Base-by-base conservation (phyloP, 2,329 filamentous ascomycete genomes). In the Fragosphaeria purpurea region DNA sequence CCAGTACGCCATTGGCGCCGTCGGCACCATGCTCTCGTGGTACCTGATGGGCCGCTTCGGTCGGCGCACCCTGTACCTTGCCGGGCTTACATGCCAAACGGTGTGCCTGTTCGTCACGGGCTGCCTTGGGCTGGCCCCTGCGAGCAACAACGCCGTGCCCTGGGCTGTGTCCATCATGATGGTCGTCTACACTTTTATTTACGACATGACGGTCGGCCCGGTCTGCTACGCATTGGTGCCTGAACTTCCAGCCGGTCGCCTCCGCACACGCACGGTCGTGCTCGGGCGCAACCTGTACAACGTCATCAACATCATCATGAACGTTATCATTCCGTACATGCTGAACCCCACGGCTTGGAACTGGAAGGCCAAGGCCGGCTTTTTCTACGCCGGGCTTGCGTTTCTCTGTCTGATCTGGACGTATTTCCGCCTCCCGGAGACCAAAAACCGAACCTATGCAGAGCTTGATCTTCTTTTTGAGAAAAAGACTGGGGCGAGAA, bases 171-270 rank as follows among this genome's bases (percentile, higher is more conserved):
- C 66, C 0, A 52, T 65, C 1, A 62, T 73, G 7, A 67, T 65
- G 41, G 44, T 74, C n/a, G 63, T 72, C 33, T 75, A 70, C 68
- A 61, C 70, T 5, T 34, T 51, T 11, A 30, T 32, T 40, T 53
- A 44, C 44, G 50, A 48, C 39, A 38, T 53, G 11, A 55, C 51
- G 0, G 63, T 76, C n/a, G 75, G 73, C 0, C 73, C 73, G 4
- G 63, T 73, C 12, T 65, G 67, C 13, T 76, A 71, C 55, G 65
- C 67, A 37, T 65, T 76, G 56, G 73, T 73, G 5, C 63, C 72
- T 2, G 74, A 77, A 55, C 70, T 68, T 4, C 72, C 71, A 0
- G 71, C 72, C 0, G 67, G 69, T 2, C 69, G 72, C 8, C 68
- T 76, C 8, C 65, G 70, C 37, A 62, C 67, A 31, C 67, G 74